A percentile compares a stretch with the other conserved stretches of the same genome.
These are phyloP conservation scores for Ustilago hordei DNA, from an alignment of 1,284 basidiomycete species.

Conservation along the genomic window DNA sequence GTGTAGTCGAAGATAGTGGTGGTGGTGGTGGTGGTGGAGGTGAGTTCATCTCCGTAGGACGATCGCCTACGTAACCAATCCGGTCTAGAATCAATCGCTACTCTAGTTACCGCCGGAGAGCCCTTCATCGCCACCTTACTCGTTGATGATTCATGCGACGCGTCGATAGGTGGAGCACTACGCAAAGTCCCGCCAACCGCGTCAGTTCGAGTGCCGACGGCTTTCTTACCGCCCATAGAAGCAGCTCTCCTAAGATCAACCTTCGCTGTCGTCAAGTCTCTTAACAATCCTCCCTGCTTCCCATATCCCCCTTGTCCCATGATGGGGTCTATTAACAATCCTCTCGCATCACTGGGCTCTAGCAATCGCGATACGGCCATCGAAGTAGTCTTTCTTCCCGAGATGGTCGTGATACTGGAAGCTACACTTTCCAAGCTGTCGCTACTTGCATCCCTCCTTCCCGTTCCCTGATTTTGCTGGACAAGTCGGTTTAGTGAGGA, in stretches of 20 bases:
- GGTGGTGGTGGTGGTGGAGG: slow-evolving; percentile 7
- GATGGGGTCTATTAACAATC: slow-evolving; percentile 28
- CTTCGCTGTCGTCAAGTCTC: slow-evolving; percentile 1
- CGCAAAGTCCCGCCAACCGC: not conserved
- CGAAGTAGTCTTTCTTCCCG: slow-evolving; percentile 31
- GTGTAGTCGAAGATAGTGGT: not conserved
- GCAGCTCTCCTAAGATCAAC: slow-evolving; percentile 29
- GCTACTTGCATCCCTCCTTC: slow-evolving; percentile 45
- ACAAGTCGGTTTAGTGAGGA: slow-evolving; percentile 21
- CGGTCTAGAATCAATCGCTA: slow-evolving; percentile 16
- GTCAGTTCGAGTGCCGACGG: not conserved
- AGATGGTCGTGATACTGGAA: slow-evolving; percentile 59
- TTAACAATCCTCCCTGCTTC: slow-evolving; percentile 21
- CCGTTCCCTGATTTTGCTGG: slow-evolving; percentile 2
- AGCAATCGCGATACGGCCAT: slow-evolving; percentile 46
- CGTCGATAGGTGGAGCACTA: not conserved
- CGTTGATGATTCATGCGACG: not conserved
- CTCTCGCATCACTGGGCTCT: slow-evolving; percentile 43
- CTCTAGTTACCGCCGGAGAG: not conserved
- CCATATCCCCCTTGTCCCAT: not conserved
- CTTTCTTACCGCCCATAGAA: slow-evolving; percentile 29
- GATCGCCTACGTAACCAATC: slow-evolving; percentile 41
- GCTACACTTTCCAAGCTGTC: slow-evolving; percentile 59
- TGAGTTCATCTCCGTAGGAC: slow-evolving; percentile 43
- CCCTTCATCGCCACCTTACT: not conserved